phyloP scores from a whole-genome alignment of 345 rosid genomes.

The Boechera retrofracta region DNA sequence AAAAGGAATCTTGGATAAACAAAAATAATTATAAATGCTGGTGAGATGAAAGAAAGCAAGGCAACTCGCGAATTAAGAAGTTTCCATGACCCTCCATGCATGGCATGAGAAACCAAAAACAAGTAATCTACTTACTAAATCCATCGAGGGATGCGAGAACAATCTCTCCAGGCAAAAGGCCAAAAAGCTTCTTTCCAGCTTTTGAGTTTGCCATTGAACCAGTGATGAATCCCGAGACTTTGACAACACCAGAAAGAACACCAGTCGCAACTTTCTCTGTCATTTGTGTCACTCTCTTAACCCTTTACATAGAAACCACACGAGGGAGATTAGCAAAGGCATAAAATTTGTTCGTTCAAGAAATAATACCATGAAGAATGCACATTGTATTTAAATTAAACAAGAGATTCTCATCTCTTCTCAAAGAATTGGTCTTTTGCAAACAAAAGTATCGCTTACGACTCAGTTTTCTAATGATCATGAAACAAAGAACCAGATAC shows the following conservation, averaged over 20 bases:
- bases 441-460: slow-evolving; percentile 7
- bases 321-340: slow-evolving; percentile 7
- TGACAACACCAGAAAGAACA: slow-evolving; percentile 83
- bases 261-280: slow-evolving; percentile 80
- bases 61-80: background rate
- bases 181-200: slow-evolving; percentile 81
- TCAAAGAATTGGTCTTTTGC: background rate
- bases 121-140: slow-evolving; percentile 67
- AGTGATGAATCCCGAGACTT: slow-evolving; percentile 76
- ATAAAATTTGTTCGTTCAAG: slow-evolving; percentile 1
- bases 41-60: slow-evolving; percentile 14
- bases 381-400: background rate
- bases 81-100: slow-evolving; percentile 2
- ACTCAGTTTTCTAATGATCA: background rate
- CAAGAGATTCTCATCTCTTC: slow-evolving; percentile 4
- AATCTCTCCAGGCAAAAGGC: slow-evolving; percentile 86
- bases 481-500: slow-evolving; percentile 5
- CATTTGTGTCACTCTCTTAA: slow-evolving; percentile 80
- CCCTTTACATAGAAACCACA: slow-evolving; percentile 54
- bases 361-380: slow-evolving; percentile 1
- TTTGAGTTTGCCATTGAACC: slow-evolving; percentile 82
- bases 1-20: background rate
- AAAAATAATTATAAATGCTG: slow-evolving; percentile 3
- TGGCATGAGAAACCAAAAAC: background rate
- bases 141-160: slow-evolving; percentile 96